Evolutionary conservation across 495 filamentous ascomycete species (phyloP).

Genomic region (Penicillium pancosmium): DNA sequence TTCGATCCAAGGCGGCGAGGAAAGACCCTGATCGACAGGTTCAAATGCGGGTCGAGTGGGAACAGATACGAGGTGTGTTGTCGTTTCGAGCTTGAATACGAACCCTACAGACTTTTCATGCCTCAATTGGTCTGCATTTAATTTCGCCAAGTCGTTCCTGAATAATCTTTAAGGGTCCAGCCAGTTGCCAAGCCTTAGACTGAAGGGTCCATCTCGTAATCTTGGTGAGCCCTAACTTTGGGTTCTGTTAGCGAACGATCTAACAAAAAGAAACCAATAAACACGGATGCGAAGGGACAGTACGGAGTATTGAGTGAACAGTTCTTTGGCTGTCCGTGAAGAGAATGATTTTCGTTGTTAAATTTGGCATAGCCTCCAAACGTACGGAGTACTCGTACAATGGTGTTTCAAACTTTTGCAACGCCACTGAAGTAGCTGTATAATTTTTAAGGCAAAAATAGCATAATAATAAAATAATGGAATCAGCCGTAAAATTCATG

Average conservation of each 20-base stretch:
- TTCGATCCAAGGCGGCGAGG: too few species aligned
- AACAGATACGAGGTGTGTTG: conserved; percentile 12
- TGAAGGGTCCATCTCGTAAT: not conserved
- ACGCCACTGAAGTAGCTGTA: not conserved
- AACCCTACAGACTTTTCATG: conserved; percentile 5
- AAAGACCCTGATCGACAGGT: conserved; percentile 11
- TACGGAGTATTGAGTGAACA: too few species aligned
- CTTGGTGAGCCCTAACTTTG: not conserved
- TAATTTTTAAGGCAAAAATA: not conserved
- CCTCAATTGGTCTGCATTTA: not conserved
- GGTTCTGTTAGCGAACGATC: not conserved
- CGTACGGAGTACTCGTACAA: not conserved
- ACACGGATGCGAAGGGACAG: too few species aligned
- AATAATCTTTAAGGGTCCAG: not conserved
- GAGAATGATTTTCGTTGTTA: too few species aligned
- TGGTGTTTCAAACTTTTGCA: too few species aligned
- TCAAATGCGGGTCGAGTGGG: conserved; percentile 9
- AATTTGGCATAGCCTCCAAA: too few species aligned
- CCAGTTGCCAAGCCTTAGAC: not conserved
- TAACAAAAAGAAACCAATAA: too few species aligned
- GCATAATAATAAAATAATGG: not conserved
- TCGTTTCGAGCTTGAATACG: conserved; percentile 8
- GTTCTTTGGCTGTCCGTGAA: too few species aligned
- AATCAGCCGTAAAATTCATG: not conserved
- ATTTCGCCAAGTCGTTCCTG: not conserved